Conservation (phyloP, 208 protist species). For the Trypanosoma cruzi region DNA sequence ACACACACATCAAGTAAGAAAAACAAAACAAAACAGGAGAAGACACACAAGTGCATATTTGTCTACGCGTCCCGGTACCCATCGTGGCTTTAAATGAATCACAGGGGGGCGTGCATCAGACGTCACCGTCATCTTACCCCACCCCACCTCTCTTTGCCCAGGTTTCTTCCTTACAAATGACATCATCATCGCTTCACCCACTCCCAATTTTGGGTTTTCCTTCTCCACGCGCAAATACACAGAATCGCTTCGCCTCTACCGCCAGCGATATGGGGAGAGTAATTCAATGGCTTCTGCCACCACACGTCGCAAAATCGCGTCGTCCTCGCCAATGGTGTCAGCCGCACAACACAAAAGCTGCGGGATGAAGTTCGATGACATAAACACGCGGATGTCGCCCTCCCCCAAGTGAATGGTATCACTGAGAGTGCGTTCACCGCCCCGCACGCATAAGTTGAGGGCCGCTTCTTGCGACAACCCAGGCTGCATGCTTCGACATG, state of each 20-base stretch:
- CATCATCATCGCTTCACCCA: too few species aligned
- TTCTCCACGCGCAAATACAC: too few species aligned
- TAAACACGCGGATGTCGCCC: constrained; percentile 17
- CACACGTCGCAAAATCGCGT: constrained; percentile 10
- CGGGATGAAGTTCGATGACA: constrained; percentile 13
- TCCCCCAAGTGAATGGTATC: constrained; percentile 9
- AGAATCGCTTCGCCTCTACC: constrained; percentile 5
- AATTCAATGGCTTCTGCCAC: constrained; percentile 6
- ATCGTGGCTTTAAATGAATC: too few species aligned
- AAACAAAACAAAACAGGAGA: background rate
- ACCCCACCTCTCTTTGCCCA: too few species aligned
- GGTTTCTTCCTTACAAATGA: too few species aligned
- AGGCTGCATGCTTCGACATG: background rate
- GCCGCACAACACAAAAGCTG: constrained; percentile 21
- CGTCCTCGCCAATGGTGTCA: constrained; percentile 27
- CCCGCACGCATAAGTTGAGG: background rate
- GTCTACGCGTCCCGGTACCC: too few species aligned
- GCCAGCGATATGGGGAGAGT: constrained; percentile 12
- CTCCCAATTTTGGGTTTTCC: too few species aligned
- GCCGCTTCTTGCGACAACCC: too few species aligned
- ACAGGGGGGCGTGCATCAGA: background rate
- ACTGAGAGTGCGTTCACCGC: background rate
- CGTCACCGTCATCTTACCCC: too few species aligned
- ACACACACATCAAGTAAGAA: background rate
- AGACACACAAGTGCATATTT: too few species aligned